These are phyloP conservation scores for Cryptosporidium sp. DNA, from an alignment of 169 alveolate species.

Conservation along the genomic window DNA sequence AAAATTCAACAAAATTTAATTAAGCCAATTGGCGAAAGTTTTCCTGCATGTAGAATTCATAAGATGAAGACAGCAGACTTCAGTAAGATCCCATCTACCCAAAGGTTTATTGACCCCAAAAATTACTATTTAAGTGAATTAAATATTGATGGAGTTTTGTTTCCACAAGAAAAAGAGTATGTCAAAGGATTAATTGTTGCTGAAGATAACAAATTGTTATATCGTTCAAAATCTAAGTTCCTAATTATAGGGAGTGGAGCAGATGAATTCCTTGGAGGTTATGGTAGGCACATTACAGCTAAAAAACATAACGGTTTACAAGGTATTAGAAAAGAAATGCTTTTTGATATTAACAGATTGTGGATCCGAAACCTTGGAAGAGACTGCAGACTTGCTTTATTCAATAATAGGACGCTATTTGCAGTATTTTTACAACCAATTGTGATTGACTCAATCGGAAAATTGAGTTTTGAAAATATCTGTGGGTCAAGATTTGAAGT, in stretches of 20 bases:
- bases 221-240: slow-evolving; percentile 16
- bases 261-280: slow-evolving; percentile 93
- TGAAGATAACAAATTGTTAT: slow-evolving; percentile 9
- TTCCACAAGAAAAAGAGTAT: slow-evolving; percentile 4
- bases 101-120: slow-evolving; percentile 52
- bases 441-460: slow-evolving; percentile 63
- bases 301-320: slow-evolving; percentile 84
- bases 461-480: slow-evolving; percentile 35
- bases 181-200: neutral
- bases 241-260: slow-evolving; percentile 91
- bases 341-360: slow-evolving; percentile 87
- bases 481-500: slow-evolving; percentile 75
- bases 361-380: slow-evolving; percentile 93
- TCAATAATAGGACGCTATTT: slow-evolving; percentile 86
- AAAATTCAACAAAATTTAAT: slow-evolving; percentile 51
- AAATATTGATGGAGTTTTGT: neutral
- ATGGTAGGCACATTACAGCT: slow-evolving; percentile 88
- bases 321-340: slow-evolving; percentile 85
- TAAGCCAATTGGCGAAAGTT: slow-evolving; percentile 11
- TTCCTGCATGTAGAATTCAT: slow-evolving; percentile 51
- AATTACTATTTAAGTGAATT: slow-evolving; percentile 30
- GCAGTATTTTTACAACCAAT: slow-evolving; percentile 86
- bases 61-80: slow-evolving; percentile 55
- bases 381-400: slow-evolving; percentile 89
- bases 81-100: slow-evolving; percentile 57